Evolutionary conservation across 2,329 filamentous ascomycete genomes (phyloP), one percentile per base, ranked within the genome.

Genomic region (Zymoseptoria crescenta): DNA sequence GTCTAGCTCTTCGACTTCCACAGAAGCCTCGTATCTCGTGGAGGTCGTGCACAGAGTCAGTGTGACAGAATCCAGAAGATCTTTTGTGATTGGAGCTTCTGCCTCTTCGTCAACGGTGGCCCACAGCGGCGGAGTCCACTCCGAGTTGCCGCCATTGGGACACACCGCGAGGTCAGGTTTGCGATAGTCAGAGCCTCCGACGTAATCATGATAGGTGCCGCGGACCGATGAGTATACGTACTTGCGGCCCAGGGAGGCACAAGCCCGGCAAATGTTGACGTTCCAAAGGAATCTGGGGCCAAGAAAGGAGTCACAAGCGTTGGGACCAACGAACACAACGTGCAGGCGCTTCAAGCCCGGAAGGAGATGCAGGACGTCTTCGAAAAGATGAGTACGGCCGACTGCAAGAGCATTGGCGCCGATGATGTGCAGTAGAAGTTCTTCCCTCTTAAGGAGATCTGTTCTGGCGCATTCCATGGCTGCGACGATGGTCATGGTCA

Each of bases 351-450:
- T 3, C 8, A 58, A 8, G 8, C 10, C 7, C 8, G 56, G 56
- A 1, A 55, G 28, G 8, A 58, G 52, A 19, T 58, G 56, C 8
- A 58, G 21, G 41, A 58, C 1, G 13, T 58, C 56, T 30, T 57
- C 56, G 21, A 57, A 57, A 10, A 57, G 27, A 6, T 21, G 20
- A 4, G 29, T 9, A 10, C 45, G 52, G 9, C 51, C 8, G 52
- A 49, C 21, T 19, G 55, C 56, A 13, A 27, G 28, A 8, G 16
- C 52, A 20, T 30, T 24, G 20, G 56, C 56, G 10, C 56, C 56
- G 5, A 58, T n/a, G 35, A 58, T 19, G 13, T 58, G 56, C n/a
- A 58, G 24, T 4, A 49, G 30, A 4, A 49, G 20, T 9, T 28
- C 48, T 24, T 28, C 5, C 35, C 20, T 30, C 3, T 29, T 19